Conservation (phyloP, 805 yeast genomes). For the Priceomyces carsonii region DNA sequence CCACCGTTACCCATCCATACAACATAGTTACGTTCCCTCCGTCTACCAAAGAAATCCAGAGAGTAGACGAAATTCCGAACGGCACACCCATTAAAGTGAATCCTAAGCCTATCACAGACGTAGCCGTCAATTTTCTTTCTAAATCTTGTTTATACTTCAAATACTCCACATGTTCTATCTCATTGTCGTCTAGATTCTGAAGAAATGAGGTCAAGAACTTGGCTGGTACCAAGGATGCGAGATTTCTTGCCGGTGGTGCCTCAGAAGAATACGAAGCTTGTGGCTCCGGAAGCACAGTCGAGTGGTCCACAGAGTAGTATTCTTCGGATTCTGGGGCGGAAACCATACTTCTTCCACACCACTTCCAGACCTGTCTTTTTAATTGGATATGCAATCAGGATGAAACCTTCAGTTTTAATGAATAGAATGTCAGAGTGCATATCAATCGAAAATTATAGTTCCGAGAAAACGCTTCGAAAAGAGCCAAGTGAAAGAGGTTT, state of each 20-base stretch:
- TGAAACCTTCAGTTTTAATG: too few relatives aligned
- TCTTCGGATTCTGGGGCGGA: conserved; percentile 2
- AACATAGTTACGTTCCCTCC: conserved; percentile 78
- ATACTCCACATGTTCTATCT: conserved; percentile 61
- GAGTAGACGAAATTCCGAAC: conserved; percentile 70
- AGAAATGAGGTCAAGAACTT: conserved; percentile 14
- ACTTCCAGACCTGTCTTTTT: too few relatives aligned
- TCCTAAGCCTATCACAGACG: conserved; percentile 75
- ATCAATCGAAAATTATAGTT: too few relatives aligned
- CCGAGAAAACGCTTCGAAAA: too few relatives aligned
- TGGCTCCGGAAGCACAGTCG: conserved; percentile 5
- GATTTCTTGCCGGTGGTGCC: conserved; percentile 2
- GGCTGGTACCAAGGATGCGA: conserved; percentile 13
- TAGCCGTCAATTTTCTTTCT: conserved; percentile 64
- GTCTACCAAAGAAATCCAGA: conserved; percentile 68
- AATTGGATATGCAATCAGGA: too few relatives aligned
- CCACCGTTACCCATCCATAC: conserved; percentile 72
- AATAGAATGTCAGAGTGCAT: too few relatives aligned
- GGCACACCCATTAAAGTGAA: conserved; percentile 84
- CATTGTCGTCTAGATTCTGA: conserved; percentile 36
- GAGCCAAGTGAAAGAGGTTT: too few relatives aligned
- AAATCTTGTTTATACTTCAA: conserved; percentile 74
- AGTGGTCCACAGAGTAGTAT: conserved; percentile 1
- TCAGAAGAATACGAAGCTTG: conserved; percentile 4
- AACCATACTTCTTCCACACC: too few relatives aligned